Evolutionary conservation across 2,329 filamentous ascomycete species (phyloP).

Genomic region (Ascochyta rabiei): DNA sequence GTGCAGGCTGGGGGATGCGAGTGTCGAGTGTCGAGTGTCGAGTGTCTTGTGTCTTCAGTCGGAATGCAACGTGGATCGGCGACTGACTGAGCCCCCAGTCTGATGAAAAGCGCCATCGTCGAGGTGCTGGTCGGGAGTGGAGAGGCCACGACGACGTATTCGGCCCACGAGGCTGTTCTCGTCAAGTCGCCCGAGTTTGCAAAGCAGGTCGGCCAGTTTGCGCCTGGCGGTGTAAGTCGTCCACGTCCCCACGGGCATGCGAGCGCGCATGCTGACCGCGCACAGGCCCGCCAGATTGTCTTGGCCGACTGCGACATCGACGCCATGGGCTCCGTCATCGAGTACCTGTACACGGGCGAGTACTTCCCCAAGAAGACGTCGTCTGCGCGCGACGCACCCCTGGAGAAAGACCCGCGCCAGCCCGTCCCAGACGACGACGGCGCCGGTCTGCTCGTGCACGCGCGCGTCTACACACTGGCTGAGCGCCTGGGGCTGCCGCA

Average conservation of each 20-base stretch:
- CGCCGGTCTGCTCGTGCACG: constrained; percentile 83
- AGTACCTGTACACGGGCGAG: constrained; percentile 83
- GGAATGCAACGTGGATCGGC: background rate
- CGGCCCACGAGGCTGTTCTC: constrained; percentile 80
- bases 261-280: background rate
- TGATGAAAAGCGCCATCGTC: constrained; percentile 56
- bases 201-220: constrained; percentile 66
- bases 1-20: too few relatives aligned
- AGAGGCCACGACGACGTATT: constrained; percentile 67
- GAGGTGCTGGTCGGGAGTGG: constrained; percentile 56
- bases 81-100: constrained; percentile 37
- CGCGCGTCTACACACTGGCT: constrained; percentile 86
- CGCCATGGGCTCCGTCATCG: constrained; percentile 78
- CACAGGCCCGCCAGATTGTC: constrained; percentile 68
- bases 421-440: constrained; percentile 77
- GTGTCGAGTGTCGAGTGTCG: too few relatives aligned
- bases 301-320: constrained; percentile 72
- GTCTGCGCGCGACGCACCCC: constrained; percentile 66
- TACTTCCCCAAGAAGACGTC: constrained; percentile 74
- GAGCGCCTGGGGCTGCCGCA: constrained; percentile 71
- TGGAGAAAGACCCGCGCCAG: constrained; percentile 71
- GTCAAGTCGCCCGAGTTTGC: constrained; percentile 75
- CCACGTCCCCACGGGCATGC: background rate
- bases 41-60: too few relatives aligned
- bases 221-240: constrained; percentile 64